A percentile compares a stretch with the other conserved stretches of the same genome.
phyloP scores from a whole-genome alignment of 306 rosid genomes.

The Cucurbita pepo region DNA sequence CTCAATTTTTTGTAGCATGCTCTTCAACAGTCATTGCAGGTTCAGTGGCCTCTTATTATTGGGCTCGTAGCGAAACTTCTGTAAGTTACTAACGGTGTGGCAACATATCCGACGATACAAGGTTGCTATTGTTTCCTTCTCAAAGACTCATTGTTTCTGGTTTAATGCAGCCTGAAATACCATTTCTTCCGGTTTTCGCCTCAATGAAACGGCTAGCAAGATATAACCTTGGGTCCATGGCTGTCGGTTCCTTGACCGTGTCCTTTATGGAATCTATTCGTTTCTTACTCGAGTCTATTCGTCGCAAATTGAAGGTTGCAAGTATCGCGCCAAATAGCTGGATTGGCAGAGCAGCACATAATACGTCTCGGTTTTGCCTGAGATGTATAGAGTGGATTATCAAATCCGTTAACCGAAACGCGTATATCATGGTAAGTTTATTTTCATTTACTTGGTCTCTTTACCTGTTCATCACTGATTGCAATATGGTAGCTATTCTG shows the following conservation, averaged over 20 bases:
- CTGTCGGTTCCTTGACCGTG: constrained; percentile 77
- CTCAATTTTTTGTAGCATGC: constrained; percentile 77
- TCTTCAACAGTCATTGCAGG: constrained; percentile 90
- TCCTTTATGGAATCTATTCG: constrained; percentile 86
- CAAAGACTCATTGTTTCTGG: background rate
- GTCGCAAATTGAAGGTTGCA: constrained; percentile 61
- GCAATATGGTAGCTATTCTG: background rate
- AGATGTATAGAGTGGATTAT: constrained; percentile 75
- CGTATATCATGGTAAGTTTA: constrained; percentile 74
- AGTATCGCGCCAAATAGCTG: constrained; percentile 37
- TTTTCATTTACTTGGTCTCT: background rate
- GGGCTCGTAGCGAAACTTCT: constrained; percentile 78
- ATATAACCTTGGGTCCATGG: constrained; percentile 82
- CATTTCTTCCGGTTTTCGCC: constrained; percentile 86
- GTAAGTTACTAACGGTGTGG: constrained; percentile 32
- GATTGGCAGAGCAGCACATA: constrained; percentile 48
- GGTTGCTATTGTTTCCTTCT: background rate
- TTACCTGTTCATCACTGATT: background rate
- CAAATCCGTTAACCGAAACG: constrained; percentile 87
- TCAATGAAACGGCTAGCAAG: constrained; percentile 69
- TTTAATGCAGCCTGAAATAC: constrained; percentile 69
- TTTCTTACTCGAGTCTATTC: constrained; percentile 77
- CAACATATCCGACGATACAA: background rate
- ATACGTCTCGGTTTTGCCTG: constrained; percentile 43
- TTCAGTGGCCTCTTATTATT: constrained; percentile 84